Conservation (phyloP, 2,329 filamentous ascomycete species). For the Teratosphaeria zuluensis region DNA sequence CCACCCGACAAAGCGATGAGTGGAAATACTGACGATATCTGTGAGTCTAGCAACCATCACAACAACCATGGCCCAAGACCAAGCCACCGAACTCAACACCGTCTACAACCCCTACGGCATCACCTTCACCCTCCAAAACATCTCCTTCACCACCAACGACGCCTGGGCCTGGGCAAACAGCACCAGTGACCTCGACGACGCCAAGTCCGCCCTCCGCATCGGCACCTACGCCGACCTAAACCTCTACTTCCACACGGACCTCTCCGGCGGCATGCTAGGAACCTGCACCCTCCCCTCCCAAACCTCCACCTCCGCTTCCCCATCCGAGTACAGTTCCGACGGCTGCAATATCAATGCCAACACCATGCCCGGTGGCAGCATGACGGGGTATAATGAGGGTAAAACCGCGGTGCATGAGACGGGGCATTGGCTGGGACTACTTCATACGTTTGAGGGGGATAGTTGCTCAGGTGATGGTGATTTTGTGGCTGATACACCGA, state of each 20-base stretch:
- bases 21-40: no score
- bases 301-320: conserved; percentile 25
- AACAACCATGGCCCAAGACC: conserved; percentile 30
- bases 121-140: conserved; percentile 39
- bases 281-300: conserved; percentile 42
- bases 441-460: conserved; percentile 40
- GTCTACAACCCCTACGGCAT: conserved; percentile 43
- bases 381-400: conserved; percentile 41
- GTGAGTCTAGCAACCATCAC: no score
- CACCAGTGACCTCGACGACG: conserved; percentile 33
- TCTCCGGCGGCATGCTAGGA: conserved; percentile 40
- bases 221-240: conserved; percentile 48
- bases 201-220: conserved; percentile 45
- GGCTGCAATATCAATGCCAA: conserved; percentile 49
- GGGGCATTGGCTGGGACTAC: conserved; percentile 39
- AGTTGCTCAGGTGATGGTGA: conserved; percentile 36
- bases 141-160: conserved; percentile 44
- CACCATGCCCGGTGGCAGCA: conserved; percentile 45
- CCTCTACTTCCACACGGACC: conserved; percentile 50
- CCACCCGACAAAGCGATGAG: background rate
- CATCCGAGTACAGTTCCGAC: conserved; percentile 38
- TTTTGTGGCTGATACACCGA: conserved; percentile 35
- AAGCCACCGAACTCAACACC: conserved; percentile 31
- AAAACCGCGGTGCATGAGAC: conserved; percentile 40
- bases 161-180: conserved; percentile 43